Evolutionary conservation across 441 rosid species (phyloP).

Genomic region (Codiaeum variegatum): DNA sequence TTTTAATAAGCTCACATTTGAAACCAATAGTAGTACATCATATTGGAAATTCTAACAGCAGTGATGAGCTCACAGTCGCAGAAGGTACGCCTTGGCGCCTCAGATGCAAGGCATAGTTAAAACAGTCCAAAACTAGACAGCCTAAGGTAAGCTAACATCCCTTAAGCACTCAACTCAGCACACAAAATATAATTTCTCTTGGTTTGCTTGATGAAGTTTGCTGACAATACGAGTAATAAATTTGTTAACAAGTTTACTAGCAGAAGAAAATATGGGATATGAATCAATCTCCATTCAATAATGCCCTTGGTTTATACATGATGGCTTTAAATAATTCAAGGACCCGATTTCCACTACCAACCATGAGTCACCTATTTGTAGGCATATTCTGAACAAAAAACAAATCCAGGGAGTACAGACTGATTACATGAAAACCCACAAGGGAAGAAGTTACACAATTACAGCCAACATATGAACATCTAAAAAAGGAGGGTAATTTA

Average conservation of each 20-base stretch:
- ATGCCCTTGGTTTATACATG: neutral
- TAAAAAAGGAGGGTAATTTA: neutral
- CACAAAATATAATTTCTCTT: neutral
- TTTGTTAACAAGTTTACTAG: neutral
- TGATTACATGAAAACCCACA: neutral
- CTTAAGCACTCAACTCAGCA: neutral
- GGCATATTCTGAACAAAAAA: neutral
- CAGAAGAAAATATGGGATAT: neutral
- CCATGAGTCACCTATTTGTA: neutral
- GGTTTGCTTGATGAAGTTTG: neutral
- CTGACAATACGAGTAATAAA: neutral
- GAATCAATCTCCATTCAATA: neutral
- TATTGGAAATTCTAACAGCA: slow-evolving; percentile 2
- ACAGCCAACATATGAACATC: neutral
- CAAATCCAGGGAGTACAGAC: neutral
- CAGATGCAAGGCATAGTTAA: neutral
- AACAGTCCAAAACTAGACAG: neutral
- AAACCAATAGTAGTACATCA: neutral
- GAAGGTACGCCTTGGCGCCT: neutral
- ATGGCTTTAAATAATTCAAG: neutral
- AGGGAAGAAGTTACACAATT: neutral
- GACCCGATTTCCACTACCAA: neutral
- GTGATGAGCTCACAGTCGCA: neutral
- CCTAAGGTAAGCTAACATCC: neutral
- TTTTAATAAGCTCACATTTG: neutral